phyloP scores from a whole-genome alignment of 768 basidiomycete species.

The Auricularia auricula-judae region DNA sequence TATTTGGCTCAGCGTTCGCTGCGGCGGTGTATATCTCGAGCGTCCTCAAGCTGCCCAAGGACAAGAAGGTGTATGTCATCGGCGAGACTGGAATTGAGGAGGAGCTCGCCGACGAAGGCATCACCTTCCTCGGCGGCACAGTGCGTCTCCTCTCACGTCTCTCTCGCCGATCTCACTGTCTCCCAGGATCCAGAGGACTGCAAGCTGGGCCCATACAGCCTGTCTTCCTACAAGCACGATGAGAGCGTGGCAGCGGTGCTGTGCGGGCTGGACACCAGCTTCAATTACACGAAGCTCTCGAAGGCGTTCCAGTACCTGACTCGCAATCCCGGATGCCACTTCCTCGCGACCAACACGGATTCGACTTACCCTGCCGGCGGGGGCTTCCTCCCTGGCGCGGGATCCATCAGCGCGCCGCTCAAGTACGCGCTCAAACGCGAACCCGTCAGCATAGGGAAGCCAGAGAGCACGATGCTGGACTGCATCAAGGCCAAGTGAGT shows the following conservation, averaged over 20 bases:
- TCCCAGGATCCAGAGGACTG: slow-evolving; percentile 74
- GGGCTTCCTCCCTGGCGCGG: slow-evolving; percentile 73
- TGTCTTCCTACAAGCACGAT: slow-evolving; percentile 64
- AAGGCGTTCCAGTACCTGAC: slow-evolving; percentile 87
- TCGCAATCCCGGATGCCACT: slow-evolving; percentile 66
- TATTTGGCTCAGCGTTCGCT: slow-evolving; percentile 90
- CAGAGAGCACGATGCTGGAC: slow-evolving; percentile 84
- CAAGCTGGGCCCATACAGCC: slow-evolving; percentile 55
- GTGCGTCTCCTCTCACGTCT: slow-evolving; percentile 31
- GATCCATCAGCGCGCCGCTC: slow-evolving; percentile 74
- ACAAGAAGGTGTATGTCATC: slow-evolving; percentile 93
- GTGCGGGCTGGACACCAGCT: slow-evolving; percentile 77
- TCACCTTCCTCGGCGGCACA: slow-evolving; percentile 72
- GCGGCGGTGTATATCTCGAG: slow-evolving; percentile 78
- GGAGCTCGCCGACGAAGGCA: slow-evolving; percentile 81
- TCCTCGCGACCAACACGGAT: slow-evolving; percentile 88
- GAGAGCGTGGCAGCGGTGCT: slow-evolving; percentile 81
- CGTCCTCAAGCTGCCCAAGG: slow-evolving; percentile 77
- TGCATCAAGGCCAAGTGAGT: slow-evolving; percentile 71
- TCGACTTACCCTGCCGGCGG: slow-evolving; percentile 76
- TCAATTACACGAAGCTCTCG: slow-evolving; percentile 91
- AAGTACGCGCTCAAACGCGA: slow-evolving; percentile 56
- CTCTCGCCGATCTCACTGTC: not conserved
- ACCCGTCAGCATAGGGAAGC: slow-evolving; percentile 82
- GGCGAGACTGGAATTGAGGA: slow-evolving; percentile 89